phyloP scores from a whole-genome alignment of 2,329 filamentous ascomycete species.

The Fusarium lyarnte region DNA sequence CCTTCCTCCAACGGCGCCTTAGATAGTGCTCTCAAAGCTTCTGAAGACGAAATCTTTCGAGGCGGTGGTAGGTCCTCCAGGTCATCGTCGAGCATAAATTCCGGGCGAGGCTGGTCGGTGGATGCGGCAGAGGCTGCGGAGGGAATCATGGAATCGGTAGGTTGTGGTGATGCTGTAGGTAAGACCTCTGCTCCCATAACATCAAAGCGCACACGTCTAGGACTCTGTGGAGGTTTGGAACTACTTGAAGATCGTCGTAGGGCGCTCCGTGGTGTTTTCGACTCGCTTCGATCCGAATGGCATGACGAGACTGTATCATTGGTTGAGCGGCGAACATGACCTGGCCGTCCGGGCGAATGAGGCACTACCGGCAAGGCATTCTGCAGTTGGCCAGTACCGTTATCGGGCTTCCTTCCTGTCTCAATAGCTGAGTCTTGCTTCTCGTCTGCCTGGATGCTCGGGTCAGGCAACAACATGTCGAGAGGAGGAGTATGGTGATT shows the following conservation, averaged over 20 bases:
- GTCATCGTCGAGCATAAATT: slow-evolving; percentile 51
- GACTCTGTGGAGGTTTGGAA: slow-evolving; percentile 61
- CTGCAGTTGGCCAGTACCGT: slow-evolving; percentile 21
- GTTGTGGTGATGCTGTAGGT: slow-evolving; percentile 65
- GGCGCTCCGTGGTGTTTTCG: slow-evolving; percentile 63
- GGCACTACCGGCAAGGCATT: slow-evolving; percentile 26
- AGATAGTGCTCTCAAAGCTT: slow-evolving; percentile 62
- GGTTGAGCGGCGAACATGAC: slow-evolving; percentile 53
- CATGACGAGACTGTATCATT: slow-evolving; percentile 61
- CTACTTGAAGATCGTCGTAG: slow-evolving; percentile 65
- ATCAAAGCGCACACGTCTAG: slow-evolving; percentile 71
- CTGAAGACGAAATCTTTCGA: slow-evolving; percentile 65
- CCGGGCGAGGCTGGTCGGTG: slow-evolving; percentile 41
- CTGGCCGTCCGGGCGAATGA: slow-evolving; percentile 45
- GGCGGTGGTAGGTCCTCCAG: slow-evolving; percentile 55
- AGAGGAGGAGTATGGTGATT: slow-evolving; percentile 25
- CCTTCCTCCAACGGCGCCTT: slow-evolving; percentile 60
- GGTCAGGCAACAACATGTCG: slow-evolving; percentile 42
- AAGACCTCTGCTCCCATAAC: slow-evolving; percentile 69
- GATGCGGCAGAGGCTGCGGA: slow-evolving; percentile 39
- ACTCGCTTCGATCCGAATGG: slow-evolving; percentile 63
- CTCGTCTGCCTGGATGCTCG: slow-evolving; percentile 36
- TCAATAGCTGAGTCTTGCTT: slow-evolving; percentile 40
- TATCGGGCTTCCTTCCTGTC: slow-evolving; percentile 30
- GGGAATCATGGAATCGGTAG: slow-evolving; percentile 46